phyloP scores from a whole-genome alignment of 306 rosid species.

The Lathyrus aphaca region DNA sequence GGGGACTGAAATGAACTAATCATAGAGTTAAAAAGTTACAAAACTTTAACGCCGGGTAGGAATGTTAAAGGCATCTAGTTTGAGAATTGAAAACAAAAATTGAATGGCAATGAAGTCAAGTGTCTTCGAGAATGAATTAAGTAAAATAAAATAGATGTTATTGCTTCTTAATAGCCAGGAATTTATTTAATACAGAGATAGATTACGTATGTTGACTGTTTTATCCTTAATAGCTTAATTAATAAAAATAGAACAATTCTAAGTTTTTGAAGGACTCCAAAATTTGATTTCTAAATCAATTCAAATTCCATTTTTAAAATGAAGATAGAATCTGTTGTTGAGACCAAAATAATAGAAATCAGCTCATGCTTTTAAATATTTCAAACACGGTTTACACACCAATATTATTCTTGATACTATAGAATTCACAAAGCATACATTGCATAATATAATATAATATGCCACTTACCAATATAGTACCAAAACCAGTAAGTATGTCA shows the following conservation, averaged over 20 bases:
- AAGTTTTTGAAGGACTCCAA: neutral
- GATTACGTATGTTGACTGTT: neutral
- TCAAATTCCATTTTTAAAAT: neutral
- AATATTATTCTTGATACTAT: slow-evolving; percentile 10
- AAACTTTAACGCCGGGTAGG: neutral
- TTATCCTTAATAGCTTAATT: slow-evolving; percentile 1
- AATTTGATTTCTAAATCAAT: slow-evolving; percentile 19
- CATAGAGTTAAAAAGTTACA: neutral
- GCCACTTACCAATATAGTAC: slow-evolving; percentile 75
- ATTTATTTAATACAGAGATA: neutral
- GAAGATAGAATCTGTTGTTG: neutral
- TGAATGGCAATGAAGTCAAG: neutral
- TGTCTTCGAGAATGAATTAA: neutral
- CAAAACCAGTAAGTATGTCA: slow-evolving; percentile 89
- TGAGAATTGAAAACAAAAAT: neutral
- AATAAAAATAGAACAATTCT: slow-evolving; percentile 3
- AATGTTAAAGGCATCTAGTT: neutral
- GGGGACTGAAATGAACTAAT: neutral
- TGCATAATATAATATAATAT: neutral
- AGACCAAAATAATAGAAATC: neutral
- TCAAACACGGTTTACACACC: slow-evolving; percentile 2
- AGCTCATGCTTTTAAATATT: slow-evolving; percentile 1
- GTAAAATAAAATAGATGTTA: neutral
- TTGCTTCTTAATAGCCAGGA: neutral
- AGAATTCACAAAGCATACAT: slow-evolving; percentile 3